Conservation (phyloP, 2,329 filamentous ascomycete species). For the Monascus ruber region DNA sequence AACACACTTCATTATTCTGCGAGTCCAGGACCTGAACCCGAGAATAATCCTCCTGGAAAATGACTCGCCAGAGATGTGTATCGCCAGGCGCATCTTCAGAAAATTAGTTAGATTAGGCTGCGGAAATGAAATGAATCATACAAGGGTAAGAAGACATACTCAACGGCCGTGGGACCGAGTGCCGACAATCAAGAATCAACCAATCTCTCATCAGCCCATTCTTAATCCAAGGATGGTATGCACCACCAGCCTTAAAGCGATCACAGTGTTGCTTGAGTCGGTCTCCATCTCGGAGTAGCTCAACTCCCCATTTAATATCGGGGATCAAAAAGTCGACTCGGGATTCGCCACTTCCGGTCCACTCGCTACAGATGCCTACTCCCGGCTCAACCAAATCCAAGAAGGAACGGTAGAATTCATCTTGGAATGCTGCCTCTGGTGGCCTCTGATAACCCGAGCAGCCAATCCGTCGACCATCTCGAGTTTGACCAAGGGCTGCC, state of each 20-base stretch:
- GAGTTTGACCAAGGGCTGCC: neutral
- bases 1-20: no score
- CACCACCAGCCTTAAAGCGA: neutral
- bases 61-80: constrained; percentile 1
- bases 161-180: neutral
- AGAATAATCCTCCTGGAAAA: neutral
- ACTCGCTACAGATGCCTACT: constrained; percentile 1
- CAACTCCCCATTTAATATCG: constrained; percentile 1
- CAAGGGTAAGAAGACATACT: neutral
- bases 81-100: neutral
- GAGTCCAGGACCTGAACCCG: constrained; percentile 1
- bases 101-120: neutral
- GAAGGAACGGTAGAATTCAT: constrained; percentile 6
- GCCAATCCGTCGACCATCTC: neutral
- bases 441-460: constrained; percentile 1
- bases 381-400: neutral
- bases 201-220: neutral
- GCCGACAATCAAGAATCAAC: constrained; percentile 1
- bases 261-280: constrained; percentile 1
- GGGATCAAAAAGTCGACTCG: constrained; percentile 1
- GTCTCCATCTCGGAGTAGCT: constrained; percentile 1
- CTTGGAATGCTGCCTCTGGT: constrained; percentile 4
- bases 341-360: neutral
- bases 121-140: neutral
- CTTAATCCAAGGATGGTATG: constrained; percentile 1